These are phyloP conservation scores for Penicillium pancosmium DNA, from an alignment of 495 filamentous ascomycete species.

Conservation along the genomic window DNA sequence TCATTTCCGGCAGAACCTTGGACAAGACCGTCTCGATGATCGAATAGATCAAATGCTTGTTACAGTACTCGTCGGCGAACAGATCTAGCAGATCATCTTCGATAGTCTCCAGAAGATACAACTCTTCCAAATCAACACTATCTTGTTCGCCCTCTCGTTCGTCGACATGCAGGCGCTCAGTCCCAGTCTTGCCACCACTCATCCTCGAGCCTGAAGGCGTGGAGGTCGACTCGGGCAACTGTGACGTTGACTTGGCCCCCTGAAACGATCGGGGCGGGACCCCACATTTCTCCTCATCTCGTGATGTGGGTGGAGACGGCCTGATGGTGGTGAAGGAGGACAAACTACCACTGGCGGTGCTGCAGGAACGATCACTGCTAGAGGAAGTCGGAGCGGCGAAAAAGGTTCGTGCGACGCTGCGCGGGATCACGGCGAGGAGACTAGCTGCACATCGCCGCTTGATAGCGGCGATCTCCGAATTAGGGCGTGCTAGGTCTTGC, in stretches of 20 bases:
- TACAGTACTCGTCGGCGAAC: constrained; percentile 80
- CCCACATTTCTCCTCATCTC: constrained; percentile 7
- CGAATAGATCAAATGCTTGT: constrained; percentile 83
- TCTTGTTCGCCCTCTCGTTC: constrained; percentile 20
- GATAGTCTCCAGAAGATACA: constrained; percentile 45
- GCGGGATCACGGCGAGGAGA: constrained; percentile 52
- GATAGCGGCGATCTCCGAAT: constrained; percentile 50
- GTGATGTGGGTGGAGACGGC: constrained; percentile 14
- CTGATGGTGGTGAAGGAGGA: constrained; percentile 14
- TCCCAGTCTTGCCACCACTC: constrained; percentile 4
- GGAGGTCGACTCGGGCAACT: constrained; percentile 7
- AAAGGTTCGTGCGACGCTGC: constrained; percentile 40
- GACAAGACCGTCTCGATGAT: constrained; percentile 78
- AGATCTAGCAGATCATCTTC: constrained; percentile 64
- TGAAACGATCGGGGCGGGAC: constrained; percentile 12
- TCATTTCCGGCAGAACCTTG: constrained; percentile 80
- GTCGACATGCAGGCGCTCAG: constrained; percentile 6
- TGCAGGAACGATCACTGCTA: constrained; percentile 32
- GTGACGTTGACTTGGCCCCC: constrained; percentile 12
- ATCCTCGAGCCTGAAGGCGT: not conserved
- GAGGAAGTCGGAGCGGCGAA: constrained; percentile 32
- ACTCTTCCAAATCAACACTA: constrained; percentile 34
- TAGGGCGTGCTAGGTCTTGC: constrained; percentile 22
- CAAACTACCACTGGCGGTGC: constrained; percentile 24
- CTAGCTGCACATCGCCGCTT: constrained; percentile 58